Conservation (phyloP, 2,329 filamentous ascomycete species). For the Gaeumannomyces sp. region DNA sequence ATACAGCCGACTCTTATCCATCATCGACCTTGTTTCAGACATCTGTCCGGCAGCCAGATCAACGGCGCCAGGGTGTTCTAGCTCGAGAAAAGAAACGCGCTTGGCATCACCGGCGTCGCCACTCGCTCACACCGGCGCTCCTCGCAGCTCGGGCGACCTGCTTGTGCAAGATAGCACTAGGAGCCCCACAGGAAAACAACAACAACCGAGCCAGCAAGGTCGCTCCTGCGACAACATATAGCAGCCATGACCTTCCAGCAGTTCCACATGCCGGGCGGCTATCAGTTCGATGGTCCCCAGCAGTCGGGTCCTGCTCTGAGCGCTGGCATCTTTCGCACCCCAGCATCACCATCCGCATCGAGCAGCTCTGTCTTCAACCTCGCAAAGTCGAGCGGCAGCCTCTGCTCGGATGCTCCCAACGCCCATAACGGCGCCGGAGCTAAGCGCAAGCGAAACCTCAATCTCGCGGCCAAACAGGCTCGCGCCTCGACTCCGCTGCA, state of each 20-base stretch:
- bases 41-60: not conserved
- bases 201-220: not conserved
- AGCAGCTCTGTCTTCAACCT: slow-evolving; percentile 22
- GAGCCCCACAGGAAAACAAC: not conserved
- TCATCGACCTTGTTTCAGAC: not conserved
- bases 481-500: slow-evolving; percentile 28
- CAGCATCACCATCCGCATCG: slow-evolving; percentile 22
- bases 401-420: slow-evolving; percentile 28
- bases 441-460: slow-evolving; percentile 41
- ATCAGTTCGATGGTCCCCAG: slow-evolving; percentile 21
- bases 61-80: not conserved
- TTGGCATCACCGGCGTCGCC: not conserved
- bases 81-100: not conserved
- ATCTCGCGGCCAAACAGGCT: slow-evolving; percentile 20
- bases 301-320: slow-evolving; percentile 21
- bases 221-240: not conserved
- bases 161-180: not conserved
- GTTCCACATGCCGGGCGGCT: slow-evolving; percentile 27
- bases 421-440: slow-evolving; percentile 21
- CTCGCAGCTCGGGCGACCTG: not conserved
- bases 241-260: slow-evolving; percentile 22
- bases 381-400: slow-evolving; percentile 30
- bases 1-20: not conserved
- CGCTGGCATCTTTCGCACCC: slow-evolving; percentile 28
- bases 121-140: not conserved